A percentile compares a stretch with the other conserved stretches of the same genome.
Conservation (phyloP, 1,284 basidiomycete genomes). For the Tylopilus sp. region DNA sequence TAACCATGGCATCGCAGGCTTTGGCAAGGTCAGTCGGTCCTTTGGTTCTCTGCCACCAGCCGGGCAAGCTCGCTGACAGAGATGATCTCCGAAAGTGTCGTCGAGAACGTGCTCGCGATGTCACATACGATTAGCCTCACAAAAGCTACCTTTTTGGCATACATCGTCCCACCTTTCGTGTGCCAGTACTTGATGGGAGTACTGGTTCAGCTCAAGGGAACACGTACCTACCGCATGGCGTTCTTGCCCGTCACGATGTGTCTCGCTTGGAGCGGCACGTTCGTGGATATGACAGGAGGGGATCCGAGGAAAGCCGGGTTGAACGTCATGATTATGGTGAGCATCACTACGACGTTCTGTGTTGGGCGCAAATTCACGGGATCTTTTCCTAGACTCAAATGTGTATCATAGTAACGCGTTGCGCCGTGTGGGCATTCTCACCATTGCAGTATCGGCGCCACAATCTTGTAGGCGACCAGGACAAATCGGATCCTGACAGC, state of each 20-base stretch:
- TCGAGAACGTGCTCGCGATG: slow-evolving; percentile 2
- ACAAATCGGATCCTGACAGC: not conserved
- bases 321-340: slow-evolving; percentile 21
- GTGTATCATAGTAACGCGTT: slow-evolving; percentile 16
- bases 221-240: slow-evolving; percentile 19
- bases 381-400: slow-evolving; percentile 16
- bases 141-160: slow-evolving; percentile 10
- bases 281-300: slow-evolving; percentile 22
- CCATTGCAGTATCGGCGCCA: slow-evolving; percentile 13
- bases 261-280: slow-evolving; percentile 22
- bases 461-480: not conserved
- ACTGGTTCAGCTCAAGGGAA: slow-evolving; percentile 26
- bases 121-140: slow-evolving; percentile 9
- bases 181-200: slow-evolving; percentile 28
- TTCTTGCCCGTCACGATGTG: slow-evolving; percentile 17
- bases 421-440: slow-evolving; percentile 18
- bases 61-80: not conserved
- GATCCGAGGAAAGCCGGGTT: slow-evolving; percentile 1
- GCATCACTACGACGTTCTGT: slow-evolving; percentile 3
- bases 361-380: not conserved
- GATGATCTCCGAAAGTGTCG: not conserved
- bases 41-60: not conserved
- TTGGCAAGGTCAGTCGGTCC: slow-evolving; percentile 10
- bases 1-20: slow-evolving; percentile 8
- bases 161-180: slow-evolving; percentile 23